Evolutionary conservation across 2,329 filamentous ascomycete genomes (phyloP).

Genomic region (Exophiala phaeomuriformis): DNA sequence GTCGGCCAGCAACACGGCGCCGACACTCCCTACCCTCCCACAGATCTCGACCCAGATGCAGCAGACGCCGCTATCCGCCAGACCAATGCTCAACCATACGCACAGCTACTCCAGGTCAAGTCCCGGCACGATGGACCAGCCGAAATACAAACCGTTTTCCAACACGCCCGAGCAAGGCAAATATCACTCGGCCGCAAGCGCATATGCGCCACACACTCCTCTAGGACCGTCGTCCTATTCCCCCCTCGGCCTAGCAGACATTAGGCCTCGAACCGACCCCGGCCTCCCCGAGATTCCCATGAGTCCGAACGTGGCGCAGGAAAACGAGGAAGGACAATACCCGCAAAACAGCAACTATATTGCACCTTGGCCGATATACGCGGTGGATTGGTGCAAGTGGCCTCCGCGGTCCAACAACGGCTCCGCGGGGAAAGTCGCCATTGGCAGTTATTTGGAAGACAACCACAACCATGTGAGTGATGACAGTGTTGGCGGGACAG

Average conservation of each 20-base stretch:
- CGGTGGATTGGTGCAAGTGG: conserved; percentile 99
- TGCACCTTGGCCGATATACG: conserved; percentile 91
- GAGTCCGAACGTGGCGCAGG: conserved; percentile 51
- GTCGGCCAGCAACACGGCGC: conserved; percentile 48
- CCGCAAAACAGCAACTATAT: conserved; percentile 82
- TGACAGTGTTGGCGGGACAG: neutral
- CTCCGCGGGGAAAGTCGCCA: conserved; percentile 82
- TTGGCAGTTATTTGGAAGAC: conserved; percentile 95
- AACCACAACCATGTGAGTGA: conserved; percentile 81
- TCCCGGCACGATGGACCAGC: conserved; percentile 56
- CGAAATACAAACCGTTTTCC: conserved; percentile 56
- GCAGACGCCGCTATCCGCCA: conserved; percentile 51
- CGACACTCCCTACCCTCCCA: conserved; percentile 52
- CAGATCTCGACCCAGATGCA: conserved; percentile 41
- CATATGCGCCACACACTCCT: conserved; percentile 47
- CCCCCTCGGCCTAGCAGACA: conserved; percentile 83
- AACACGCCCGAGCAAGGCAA: conserved; percentile 57
- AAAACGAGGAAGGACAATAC: conserved; percentile 59
- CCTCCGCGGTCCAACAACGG: conserved; percentile 58
- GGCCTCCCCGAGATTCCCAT: conserved; percentile 65
- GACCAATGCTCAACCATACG: conserved; percentile 58
- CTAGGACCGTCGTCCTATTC: conserved; percentile 66
- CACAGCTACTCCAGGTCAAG: conserved; percentile 81
- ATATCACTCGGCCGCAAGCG: conserved; percentile 47
- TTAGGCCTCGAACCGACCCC: conserved; percentile 77